Conservation (phyloP, 192 early-diverging fungal species). For the Podila clonocystis region DNA sequence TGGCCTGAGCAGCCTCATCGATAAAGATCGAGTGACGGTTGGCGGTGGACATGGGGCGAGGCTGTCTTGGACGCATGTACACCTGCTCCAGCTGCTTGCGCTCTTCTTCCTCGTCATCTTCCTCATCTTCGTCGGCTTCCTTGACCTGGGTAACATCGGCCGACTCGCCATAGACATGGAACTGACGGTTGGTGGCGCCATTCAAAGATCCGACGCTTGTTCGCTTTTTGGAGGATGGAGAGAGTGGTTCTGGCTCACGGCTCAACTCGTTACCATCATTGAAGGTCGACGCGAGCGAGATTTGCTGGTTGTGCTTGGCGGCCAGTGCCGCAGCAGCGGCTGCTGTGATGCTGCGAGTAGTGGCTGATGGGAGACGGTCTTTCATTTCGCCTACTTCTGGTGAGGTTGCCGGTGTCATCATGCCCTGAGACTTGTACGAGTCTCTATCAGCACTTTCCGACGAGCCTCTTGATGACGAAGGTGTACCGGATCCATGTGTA, state of each 20-base stretch:
- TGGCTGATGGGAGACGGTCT: slow-evolving; percentile 41
- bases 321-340: slow-evolving; percentile 39
- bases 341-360: slow-evolving; percentile 31
- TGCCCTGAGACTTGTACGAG: slow-evolving; percentile 10
- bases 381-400: slow-evolving; percentile 36
- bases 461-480: background rate
- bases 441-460: background rate
- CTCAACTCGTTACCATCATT: too few species aligned
- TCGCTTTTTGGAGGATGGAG: slow-evolving; percentile 8
- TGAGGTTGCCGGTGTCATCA: slow-evolving; percentile 36
- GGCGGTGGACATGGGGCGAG: slow-evolving; percentile 9
- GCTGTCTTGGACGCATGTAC: slow-evolving; percentile 5
- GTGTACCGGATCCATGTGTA: background rate
- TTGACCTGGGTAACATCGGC: background rate
- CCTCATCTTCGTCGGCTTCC: background rate
- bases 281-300: background rate
- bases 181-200: slow-evolving; percentile 24
- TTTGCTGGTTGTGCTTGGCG: slow-evolving; percentile 31
- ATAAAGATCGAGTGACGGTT: slow-evolving; percentile 47
- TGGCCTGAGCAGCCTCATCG: slow-evolving; percentile 40
- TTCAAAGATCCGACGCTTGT: slow-evolving; percentile 15
- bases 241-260: slow-evolving; percentile 1
- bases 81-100: background rate
- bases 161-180: slow-evolving; percentile 3
- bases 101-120: slow-evolving; percentile 24